These are phyloP conservation scores for Cryphonectria nitschkei DNA, from an alignment of 2,329 filamentous ascomycete genomes.

Conservation along the genomic window DNA sequence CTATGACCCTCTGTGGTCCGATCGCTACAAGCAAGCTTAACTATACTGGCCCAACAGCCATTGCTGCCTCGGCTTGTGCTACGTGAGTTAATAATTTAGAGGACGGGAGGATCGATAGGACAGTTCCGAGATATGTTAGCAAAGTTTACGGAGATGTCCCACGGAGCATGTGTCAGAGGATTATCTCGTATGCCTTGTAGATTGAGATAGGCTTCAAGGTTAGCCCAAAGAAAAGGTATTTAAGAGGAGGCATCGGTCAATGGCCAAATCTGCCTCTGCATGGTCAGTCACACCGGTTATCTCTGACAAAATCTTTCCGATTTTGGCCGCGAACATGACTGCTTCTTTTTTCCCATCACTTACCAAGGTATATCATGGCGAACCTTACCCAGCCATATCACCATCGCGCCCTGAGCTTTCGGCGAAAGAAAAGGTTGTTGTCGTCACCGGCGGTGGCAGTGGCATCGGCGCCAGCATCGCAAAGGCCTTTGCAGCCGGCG, in stretches of 20 bases:
- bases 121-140: slow-evolving; percentile 8
- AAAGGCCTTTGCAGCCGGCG: slow-evolving; percentile 10
- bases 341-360: slow-evolving; percentile 13
- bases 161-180: neutral
- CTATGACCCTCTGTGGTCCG: neutral
- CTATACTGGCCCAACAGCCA: neutral
- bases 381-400: slow-evolving; percentile 6
- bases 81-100: neutral
- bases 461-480: slow-evolving; percentile 11
- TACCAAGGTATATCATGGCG: slow-evolving; percentile 13
- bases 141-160: slow-evolving; percentile 8
- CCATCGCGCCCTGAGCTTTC: slow-evolving; percentile 17
- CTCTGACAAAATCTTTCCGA: neutral
- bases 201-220: slow-evolving; percentile 5
- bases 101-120: slow-evolving; percentile 1
- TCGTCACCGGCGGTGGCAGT: slow-evolving; percentile 16
- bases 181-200: neutral
- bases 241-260: slow-evolving; percentile 1
- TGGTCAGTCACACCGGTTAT: neutral
- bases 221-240: slow-evolving; percentile 11
- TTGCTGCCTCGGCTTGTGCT: too few relatives aligned
- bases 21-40: neutral
- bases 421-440: slow-evolving; percentile 9
- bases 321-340: slow-evolving; percentile 9
- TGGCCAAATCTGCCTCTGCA: slow-evolving; percentile 8